phyloP scores from a whole-genome alignment of 495 filamentous ascomycete species.

The Aspergillus funiculosus region DNA sequence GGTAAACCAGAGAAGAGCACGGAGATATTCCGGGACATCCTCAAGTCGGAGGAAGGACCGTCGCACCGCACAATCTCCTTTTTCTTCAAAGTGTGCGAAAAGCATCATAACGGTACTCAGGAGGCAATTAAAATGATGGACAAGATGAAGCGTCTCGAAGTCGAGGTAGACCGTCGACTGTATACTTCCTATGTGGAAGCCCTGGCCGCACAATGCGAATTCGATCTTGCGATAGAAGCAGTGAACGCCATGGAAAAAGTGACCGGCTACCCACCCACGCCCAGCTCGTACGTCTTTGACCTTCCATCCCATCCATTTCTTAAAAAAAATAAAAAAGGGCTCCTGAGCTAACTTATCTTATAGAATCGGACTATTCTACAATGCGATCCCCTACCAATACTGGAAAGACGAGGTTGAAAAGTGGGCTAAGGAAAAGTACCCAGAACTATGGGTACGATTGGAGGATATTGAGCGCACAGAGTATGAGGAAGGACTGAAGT shows the following conservation, averaged over 20 bases:
- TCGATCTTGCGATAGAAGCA: conserved; percentile 57
- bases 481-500: conserved; percentile 33
- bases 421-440: conserved; percentile 64
- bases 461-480: conserved; percentile 28
- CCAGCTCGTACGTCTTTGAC: conserved; percentile 58
- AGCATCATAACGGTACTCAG: conserved; percentile 51
- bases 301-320: not conserved
- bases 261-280: conserved; percentile 57
- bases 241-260: conserved; percentile 60
- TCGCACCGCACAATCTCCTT: conserved; percentile 70
- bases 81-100: conserved; percentile 71
- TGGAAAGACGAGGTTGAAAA: conserved; percentile 61
- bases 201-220: conserved; percentile 60
- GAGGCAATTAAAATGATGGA: conserved; percentile 69
- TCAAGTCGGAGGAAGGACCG: conserved; percentile 71
- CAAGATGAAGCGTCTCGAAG: conserved; percentile 65
- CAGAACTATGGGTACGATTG: conserved; percentile 61
- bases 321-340: not conserved
- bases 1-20: conserved; percentile 58
- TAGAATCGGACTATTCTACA: conserved; percentile 69
- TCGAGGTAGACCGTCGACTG: conserved; percentile 65
- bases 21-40: conserved; percentile 76
- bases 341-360: conserved; percentile 14
- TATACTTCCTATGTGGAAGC: conserved; percentile 70
- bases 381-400: conserved; percentile 54